These are phyloP conservation scores for Penicillium desertorum DNA, from an alignment of 495 filamentous ascomycete genomes.

Conservation along the genomic window DNA sequence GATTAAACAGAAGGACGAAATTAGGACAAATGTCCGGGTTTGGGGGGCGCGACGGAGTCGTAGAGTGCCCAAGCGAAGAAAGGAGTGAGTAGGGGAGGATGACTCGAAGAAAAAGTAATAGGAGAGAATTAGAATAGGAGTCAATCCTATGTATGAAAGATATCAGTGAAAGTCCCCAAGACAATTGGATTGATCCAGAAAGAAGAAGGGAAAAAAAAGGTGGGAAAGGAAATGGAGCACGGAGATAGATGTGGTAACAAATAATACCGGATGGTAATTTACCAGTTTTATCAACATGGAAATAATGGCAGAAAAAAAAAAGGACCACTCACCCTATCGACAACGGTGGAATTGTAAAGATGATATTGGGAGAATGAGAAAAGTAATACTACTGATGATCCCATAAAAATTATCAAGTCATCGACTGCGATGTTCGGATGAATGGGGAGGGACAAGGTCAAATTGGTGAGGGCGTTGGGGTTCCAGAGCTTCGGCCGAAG, in stretches of 20 bases:
- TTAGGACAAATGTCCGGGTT: slow-evolving; percentile 8
- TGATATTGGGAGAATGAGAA: neutral
- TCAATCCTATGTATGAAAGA: slow-evolving; percentile 6
- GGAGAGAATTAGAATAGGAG: slow-evolving; percentile 11
- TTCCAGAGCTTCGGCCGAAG: slow-evolving; percentile 14
- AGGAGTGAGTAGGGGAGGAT: slow-evolving; percentile 12
- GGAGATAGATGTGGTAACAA: slow-evolving; percentile 22
- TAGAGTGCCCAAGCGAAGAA: slow-evolving; percentile 6
- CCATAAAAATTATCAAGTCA: neutral
- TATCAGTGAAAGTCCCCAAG: slow-evolving; percentile 6
- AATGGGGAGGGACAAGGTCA: slow-evolving; percentile 22
- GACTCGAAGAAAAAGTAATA: slow-evolving; percentile 13
- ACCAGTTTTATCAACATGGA: neutral
- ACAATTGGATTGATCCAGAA: slow-evolving; percentile 11
- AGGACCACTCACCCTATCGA: slow-evolving; percentile 3
- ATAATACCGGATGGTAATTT: slow-evolving; percentile 26
- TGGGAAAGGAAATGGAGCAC: slow-evolving; percentile 28
- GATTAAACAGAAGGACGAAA: slow-evolving; percentile 16
- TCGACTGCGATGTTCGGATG: slow-evolving; percentile 11
- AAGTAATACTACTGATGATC: neutral
- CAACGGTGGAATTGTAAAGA: neutral
- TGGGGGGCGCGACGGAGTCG: slow-evolving; percentile 6
- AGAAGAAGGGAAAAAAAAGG: slow-evolving; percentile 33
- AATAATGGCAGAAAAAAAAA: neutral
- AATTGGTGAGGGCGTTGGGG: slow-evolving; percentile 26